These are phyloP conservation scores for Solanum chilense DNA, from an alignment of 257 asterid genomes.

Conservation along the genomic window DNA sequence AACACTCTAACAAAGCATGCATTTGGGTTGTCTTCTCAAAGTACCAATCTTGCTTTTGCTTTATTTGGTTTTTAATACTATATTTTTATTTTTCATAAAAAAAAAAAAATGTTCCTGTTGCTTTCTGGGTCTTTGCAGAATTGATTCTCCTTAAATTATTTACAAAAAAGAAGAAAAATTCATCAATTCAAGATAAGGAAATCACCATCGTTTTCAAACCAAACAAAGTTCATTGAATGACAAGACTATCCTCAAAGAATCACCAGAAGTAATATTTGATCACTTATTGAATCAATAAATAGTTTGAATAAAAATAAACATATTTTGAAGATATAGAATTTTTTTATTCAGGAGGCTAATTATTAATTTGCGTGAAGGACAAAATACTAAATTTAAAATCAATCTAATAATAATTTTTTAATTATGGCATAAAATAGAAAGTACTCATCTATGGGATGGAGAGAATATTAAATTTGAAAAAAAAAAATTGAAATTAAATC, in stretches of 20 bases:
- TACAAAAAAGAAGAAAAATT: neutral
- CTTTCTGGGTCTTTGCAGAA: conserved; percentile 6
- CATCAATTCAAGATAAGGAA: neutral
- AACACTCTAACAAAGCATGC: conserved; percentile 31
- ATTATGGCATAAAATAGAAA: no score
- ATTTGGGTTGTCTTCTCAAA: conserved; percentile 19
- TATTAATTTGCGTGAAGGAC: no score
- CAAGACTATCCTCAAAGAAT: neutral
- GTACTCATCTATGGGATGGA: no score
- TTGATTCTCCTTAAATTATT: conserved; percentile 10
- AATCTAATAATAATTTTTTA: no score
- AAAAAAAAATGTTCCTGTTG: neutral
- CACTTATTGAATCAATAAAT: no score
- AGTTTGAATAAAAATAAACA: no score
- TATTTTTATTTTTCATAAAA: neutral
- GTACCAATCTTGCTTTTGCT: conserved; percentile 13
- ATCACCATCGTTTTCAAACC: neutral
- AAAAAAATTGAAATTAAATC: no score
- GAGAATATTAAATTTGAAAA: no score
- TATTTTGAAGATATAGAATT: no score
- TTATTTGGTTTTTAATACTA: neutral
- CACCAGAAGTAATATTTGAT: neutral
- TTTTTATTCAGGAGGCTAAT: no score
- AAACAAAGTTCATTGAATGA: neutral
- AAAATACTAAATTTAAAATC: no score